A percentile compares a stretch with the other conserved stretches of the same genome.
Evolutionary conservation across 2,329 filamentous ascomycete species (phyloP).

Genomic region (Monosporascus sp.): DNA sequence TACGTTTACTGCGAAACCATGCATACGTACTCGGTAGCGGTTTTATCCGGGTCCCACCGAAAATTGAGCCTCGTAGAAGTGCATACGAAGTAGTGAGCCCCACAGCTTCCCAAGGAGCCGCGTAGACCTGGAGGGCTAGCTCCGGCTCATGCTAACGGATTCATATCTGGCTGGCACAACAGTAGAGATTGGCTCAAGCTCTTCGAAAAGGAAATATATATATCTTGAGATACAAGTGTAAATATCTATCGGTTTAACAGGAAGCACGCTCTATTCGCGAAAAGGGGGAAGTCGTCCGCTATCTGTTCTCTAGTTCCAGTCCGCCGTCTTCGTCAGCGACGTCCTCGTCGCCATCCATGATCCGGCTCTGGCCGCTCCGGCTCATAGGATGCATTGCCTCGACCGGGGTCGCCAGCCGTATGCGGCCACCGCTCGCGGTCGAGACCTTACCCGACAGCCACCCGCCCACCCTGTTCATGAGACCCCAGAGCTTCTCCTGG

Average conservation of each 20-base stretch:
- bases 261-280: background rate
- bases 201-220: too few species aligned
- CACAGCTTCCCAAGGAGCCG: too few species aligned
- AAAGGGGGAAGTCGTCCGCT: background rate
- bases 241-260: background rate
- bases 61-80: too few species aligned
- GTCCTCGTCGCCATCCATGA: conserved; percentile 48
- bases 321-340: conserved; percentile 35
- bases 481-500: conserved; percentile 61
- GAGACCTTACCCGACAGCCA: conserved; percentile 56
- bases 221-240: background rate
- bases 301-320: conserved; percentile 26
- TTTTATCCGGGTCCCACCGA: too few species aligned
- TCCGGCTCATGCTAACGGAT: too few species aligned
- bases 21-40: too few species aligned
- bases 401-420: conserved; percentile 41
- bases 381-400: conserved; percentile 24
- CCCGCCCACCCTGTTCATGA: conserved; percentile 45
- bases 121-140: too few species aligned
- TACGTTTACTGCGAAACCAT: too few species aligned
- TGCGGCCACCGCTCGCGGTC: conserved; percentile 49
- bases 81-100: too few species aligned
- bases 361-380: conserved; percentile 25
- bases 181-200: too few species aligned
- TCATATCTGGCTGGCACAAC: too few species aligned